Percentiles rank a stretch among this genome's conserved stretches.
Evolutionary conservation across 2,329 filamentous ascomycete species (phyloP).

Genomic region (Escovopsis sp.): DNA sequence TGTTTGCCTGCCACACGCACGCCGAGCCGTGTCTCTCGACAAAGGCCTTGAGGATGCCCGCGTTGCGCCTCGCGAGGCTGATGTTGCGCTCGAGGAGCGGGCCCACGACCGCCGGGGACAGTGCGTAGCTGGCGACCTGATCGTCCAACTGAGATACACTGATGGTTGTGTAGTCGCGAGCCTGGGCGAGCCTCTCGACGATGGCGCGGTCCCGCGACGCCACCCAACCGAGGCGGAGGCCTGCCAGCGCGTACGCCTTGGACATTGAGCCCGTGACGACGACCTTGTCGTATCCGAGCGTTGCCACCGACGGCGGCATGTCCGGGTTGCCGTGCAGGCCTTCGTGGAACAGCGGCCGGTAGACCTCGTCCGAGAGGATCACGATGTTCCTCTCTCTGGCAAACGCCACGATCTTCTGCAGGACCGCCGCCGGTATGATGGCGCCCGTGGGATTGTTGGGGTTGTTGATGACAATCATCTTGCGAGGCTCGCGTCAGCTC

Average conservation of each 20-base stretch:
- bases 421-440: constrained; percentile 44
- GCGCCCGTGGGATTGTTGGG: constrained; percentile 75
- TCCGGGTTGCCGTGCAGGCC: constrained; percentile 11
- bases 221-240: constrained; percentile 72
- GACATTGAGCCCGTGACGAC: constrained; percentile 70
- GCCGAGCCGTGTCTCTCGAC: constrained; percentile 47
- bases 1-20: constrained; percentile 58
- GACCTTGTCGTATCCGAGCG: constrained; percentile 55
- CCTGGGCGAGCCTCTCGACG: constrained; percentile 46
- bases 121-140: constrained; percentile 58
- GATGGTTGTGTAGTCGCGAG: constrained; percentile 74
- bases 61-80: constrained; percentile 51
- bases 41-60: constrained; percentile 51
- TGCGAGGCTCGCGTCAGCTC: not conserved
- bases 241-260: constrained; percentile 72
- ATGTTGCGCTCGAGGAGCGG: constrained; percentile 37
- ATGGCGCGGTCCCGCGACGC: constrained; percentile 49
- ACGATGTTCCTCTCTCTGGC: constrained; percentile 48
- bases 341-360: constrained; percentile 66
- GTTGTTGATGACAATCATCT: constrained; percentile 45
- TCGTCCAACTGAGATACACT: constrained; percentile 76
- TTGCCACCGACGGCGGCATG: constrained; percentile 50
- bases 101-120: constrained; percentile 33
- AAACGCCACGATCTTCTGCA: constrained; percentile 48
- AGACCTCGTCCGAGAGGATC: constrained; percentile 68